Base-by-base conservation (phyloP, 306 rosid species). In the Castanopsis chinensis region DNA sequence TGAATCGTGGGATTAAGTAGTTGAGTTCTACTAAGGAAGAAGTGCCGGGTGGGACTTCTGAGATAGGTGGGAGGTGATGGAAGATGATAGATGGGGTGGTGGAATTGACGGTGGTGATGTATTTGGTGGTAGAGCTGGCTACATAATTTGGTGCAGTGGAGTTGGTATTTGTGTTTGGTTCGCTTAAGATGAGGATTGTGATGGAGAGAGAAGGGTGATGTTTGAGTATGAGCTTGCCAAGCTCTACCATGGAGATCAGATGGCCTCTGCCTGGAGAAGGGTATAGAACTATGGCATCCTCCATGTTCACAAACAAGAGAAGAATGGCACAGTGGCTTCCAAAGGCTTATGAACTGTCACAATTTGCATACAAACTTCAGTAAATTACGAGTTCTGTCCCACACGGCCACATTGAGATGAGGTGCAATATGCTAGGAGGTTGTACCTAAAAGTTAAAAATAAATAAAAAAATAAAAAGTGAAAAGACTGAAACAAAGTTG, bases 261-360 rank as follows among this genome's bases (percentile, higher is more conserved):
- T 76, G 77, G 28, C 80, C 80, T 12, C 77, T 72, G 1, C 77
- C 84, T 10, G 72, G 33, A 59, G 15, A 75, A 9, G 80, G 80
- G 21, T 81, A 81, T 25, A 81, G 78, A 23, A 76, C 84, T 45
- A 81, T 76, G 59, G 76, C 73, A 0, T 72, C 83, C 72, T 15
- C 4, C 69, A 72, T 45, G 3, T 45, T 69, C 28, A 11, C 19
- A 21, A 37, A 37, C n/a, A 2, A 1, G 21, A 14, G 18, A 23
- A 60, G 1, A 45, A 11, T 45, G 53, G 17, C 1, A 17, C 53
- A 11, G 53, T 7, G 45, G 45, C 0, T 7, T 2, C 0, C 45
- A 37, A 0, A 37, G 3, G 7, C 45, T 37, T 6, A 6, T 6
- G 43, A 37, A 37, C 41, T 1, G 41, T 35, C 41, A 35, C 41